These are phyloP conservation scores for Paraphoma sp. DNA, from an alignment of 2,329 filamentous ascomycete genomes.

Conservation along the genomic window DNA sequence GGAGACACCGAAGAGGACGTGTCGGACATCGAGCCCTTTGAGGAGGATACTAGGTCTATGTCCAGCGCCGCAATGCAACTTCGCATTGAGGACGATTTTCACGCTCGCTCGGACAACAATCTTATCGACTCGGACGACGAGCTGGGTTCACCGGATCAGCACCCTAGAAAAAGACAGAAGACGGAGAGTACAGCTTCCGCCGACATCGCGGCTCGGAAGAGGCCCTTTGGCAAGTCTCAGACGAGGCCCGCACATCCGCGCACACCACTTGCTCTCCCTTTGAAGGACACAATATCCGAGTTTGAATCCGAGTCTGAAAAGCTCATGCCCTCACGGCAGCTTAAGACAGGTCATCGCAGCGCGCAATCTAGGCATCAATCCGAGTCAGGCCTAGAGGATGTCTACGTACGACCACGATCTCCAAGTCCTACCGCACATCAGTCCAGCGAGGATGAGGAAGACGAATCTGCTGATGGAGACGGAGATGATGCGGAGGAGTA, in stretches of 20 bases:
- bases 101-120: not conserved
- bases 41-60: conserved; percentile 13
- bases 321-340: too few species aligned
- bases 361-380: too few species aligned
- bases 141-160: not conserved
- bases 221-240: too few species aligned
- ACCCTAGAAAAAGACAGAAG: conserved; percentile 16
- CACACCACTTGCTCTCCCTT: too few species aligned
- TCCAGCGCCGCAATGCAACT: conserved; percentile 18
- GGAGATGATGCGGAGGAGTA: conserved; percentile 31
- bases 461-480: conserved; percentile 2
- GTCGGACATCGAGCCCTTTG: not conserved
- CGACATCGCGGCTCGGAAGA: too few species aligned
- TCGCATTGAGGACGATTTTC: conserved; percentile 6
- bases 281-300: too few species aligned
- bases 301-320: too few species aligned
- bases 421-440: too few species aligned
- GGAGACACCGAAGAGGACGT: conserved; percentile 6
- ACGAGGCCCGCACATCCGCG: too few species aligned
- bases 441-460: not conserved
- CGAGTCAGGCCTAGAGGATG: too few species aligned
- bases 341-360: too few species aligned
- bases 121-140: conserved; percentile 1
- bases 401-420: too few species aligned
- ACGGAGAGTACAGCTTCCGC: conserved; percentile 15